phyloP scores from a whole-genome alignment of 768 basidiomycete species.

The Hypholoma fasciculare region DNA sequence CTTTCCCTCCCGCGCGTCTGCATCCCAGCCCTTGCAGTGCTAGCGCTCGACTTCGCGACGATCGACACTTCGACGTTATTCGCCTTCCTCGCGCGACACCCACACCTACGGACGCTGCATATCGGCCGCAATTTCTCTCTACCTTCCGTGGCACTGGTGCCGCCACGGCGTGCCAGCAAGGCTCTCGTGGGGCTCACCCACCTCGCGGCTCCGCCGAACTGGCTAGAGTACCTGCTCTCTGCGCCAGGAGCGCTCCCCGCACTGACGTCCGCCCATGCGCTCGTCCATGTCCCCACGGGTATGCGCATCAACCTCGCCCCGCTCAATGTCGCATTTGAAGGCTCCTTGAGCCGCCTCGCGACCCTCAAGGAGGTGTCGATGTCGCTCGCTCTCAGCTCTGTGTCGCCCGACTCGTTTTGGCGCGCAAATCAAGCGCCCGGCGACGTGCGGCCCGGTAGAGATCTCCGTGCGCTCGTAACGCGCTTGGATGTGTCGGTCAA shows the following conservation, averaged over 20 bases:
- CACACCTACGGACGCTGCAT: slow-evolving; percentile 6
- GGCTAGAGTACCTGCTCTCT: slow-evolving; percentile 6
- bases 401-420: slow-evolving; percentile 9
- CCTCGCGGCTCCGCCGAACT: slow-evolving; percentile 9
- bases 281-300: not conserved
- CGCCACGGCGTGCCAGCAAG: not conserved
- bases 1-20: slow-evolving; percentile 20
- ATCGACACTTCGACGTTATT: slow-evolving; percentile 11
- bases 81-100: slow-evolving; percentile 19
- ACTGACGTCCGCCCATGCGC: not conserved
- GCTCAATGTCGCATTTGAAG: not conserved
- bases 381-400: slow-evolving; percentile 1
- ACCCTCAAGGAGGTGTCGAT: slow-evolving; percentile 7
- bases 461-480: slow-evolving; percentile 6
- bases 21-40: slow-evolving; percentile 20
- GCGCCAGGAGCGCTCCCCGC: slow-evolving; percentile 1
- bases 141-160: not conserved
- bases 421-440: not conserved
- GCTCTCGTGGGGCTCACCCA: slow-evolving; percentile 1
- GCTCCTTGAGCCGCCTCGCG: slow-evolving; percentile 3
- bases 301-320: not conserved
- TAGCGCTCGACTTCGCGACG: slow-evolving; percentile 20
- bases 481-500: slow-evolving; percentile 20
- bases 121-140: slow-evolving; percentile 13
- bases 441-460: not conserved